Evolutionary conservation across 371 early-diverging fungal genomes (phyloP), one percentile per base, ranked within the genome.

Genomic region (Thermomucor indicae-seudaticae): DNA sequence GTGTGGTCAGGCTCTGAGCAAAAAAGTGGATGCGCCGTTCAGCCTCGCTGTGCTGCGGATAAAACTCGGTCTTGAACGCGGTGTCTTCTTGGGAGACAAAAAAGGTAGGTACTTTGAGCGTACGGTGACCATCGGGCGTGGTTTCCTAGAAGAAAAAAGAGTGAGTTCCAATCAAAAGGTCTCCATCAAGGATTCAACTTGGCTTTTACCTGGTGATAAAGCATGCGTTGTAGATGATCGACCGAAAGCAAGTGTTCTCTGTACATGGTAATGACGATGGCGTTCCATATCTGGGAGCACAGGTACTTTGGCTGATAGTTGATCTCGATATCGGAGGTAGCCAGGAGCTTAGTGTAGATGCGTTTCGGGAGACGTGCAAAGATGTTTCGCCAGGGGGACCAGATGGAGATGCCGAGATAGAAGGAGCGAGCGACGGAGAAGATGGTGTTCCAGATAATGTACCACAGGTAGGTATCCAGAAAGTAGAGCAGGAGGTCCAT

Each of bases 391-490:
- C 92, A 91, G 4, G 93, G 91, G 0, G 91, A 85, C 83, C 91
- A 86, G 48, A 92, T 88, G 2, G 92, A 91, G 27, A 91, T 80
- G 27, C 92, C 93, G 12, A 89, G 80, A 43, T 86, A 82, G 49
- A 94, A 89, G 1, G 92, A 85, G 35, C 84, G 75, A 19, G 83
- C 81, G 19, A 91, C 89, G 0, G 90, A 90, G 49, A 91, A 88
- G 25, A 88, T 60, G 2, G 88, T 85, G 66, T 84, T 90, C 86
- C 88, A 90, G 43, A 91, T 86, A 35, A 91, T 89, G 59, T 91
- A 94, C 93, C 95, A 94, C 34, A 94, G 75, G 57, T 93, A 94
- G 0, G 93, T 91, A 51, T 93, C 93, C 61, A 93, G 66, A 69
- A 93, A 92, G 67, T 89, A 93, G 22, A 94, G 77, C 6, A 86